phyloP scores from a whole-genome alignment of 768 basidiomycete genomes.

The Lentinula aciculospora region DNA sequence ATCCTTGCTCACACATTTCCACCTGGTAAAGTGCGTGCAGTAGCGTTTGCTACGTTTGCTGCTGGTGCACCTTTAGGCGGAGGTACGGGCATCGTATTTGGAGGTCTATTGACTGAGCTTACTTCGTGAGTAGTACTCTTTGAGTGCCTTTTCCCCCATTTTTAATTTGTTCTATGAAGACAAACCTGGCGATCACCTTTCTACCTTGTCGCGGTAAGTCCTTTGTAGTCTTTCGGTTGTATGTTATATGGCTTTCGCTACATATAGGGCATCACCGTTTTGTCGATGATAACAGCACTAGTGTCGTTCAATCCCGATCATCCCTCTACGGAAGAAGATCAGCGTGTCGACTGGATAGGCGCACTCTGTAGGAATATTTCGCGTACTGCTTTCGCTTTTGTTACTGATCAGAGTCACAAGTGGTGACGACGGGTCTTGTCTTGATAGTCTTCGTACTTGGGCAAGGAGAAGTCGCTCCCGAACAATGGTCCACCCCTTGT shows the following conservation, averaged over 20 bases:
- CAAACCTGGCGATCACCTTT: slow-evolving; percentile 65
- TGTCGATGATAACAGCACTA: slow-evolving; percentile 50
- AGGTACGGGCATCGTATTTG: slow-evolving; percentile 61
- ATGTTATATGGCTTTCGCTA: too few species aligned
- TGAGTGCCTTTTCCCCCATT: not conserved
- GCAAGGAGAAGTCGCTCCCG: slow-evolving; percentile 52
- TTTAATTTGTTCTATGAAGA: slow-evolving; percentile 16
- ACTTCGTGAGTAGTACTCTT: slow-evolving; percentile 26
- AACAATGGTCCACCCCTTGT: slow-evolving; percentile 53
- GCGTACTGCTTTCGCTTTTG: not conserved
- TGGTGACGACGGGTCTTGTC: slow-evolving; percentile 54
- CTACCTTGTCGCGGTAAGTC: slow-evolving; percentile 10
- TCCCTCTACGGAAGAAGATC: slow-evolving; percentile 32
- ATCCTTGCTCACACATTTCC: slow-evolving; percentile 81
- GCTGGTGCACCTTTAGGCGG: slow-evolving; percentile 84
- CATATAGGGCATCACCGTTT: slow-evolving; percentile 19
- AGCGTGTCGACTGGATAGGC: slow-evolving; percentile 74
- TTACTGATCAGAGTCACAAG: not conserved
- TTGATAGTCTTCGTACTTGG: slow-evolving; percentile 71
- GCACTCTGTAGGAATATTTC: slow-evolving; percentile 40
- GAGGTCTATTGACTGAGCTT: slow-evolving; percentile 65
- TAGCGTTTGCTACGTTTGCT: slow-evolving; percentile 79
- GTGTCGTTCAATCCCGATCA: slow-evolving; percentile 59
- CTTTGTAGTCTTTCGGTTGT: not conserved
- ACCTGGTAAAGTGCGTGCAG: slow-evolving; percentile 53